A percentile compares a stretch with the other conserved stretches of the same genome.
Conservation (phyloP, 306 rosid genomes). For the Prunus fruticosa region DNA sequence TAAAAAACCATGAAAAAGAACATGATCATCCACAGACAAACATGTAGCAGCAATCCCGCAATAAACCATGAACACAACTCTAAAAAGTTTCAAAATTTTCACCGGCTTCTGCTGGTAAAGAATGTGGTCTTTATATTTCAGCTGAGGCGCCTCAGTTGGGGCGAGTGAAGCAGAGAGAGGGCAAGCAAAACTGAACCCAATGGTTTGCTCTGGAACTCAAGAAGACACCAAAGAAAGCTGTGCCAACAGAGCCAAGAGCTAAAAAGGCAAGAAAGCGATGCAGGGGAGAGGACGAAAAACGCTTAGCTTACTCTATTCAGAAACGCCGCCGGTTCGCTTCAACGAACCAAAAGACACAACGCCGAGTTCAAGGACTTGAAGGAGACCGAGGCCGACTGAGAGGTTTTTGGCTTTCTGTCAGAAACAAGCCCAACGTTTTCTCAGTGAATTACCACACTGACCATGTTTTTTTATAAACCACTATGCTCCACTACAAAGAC, state of each 20-base stretch:
- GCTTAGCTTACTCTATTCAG: background rate
- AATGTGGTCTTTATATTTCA: background rate
- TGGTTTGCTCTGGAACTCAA: background rate
- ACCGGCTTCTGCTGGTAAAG: background rate
- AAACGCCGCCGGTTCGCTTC: slow-evolving; percentile 40
- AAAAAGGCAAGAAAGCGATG: slow-evolving; percentile 1
- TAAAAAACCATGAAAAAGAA: background rate
- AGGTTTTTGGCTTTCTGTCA: slow-evolving; percentile 14
- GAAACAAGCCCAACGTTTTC: slow-evolving; percentile 20
- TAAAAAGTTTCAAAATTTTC: background rate
- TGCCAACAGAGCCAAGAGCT: background rate
- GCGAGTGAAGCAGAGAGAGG: slow-evolving; percentile 9
- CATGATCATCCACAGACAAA: slow-evolving; percentile 6
- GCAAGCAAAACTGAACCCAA: background rate
- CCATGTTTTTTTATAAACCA: slow-evolving; percentile 5
- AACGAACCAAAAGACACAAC: slow-evolving; percentile 28
- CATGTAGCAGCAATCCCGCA: slow-evolving; percentile 6
- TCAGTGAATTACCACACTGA: slow-evolving; percentile 19
- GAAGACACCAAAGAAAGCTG: background rate
- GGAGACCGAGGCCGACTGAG: slow-evolving; percentile 26
- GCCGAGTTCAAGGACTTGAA: slow-evolving; percentile 16
- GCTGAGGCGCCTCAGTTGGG: background rate
- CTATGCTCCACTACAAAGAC: too few relatives aligned
- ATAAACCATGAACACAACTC: background rate
- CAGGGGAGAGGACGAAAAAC: background rate